Evolutionary conservation across 306 rosid genomes (phyloP), one percentile per base, ranked within the genome.

Genomic region (Corylus avellana): DNA sequence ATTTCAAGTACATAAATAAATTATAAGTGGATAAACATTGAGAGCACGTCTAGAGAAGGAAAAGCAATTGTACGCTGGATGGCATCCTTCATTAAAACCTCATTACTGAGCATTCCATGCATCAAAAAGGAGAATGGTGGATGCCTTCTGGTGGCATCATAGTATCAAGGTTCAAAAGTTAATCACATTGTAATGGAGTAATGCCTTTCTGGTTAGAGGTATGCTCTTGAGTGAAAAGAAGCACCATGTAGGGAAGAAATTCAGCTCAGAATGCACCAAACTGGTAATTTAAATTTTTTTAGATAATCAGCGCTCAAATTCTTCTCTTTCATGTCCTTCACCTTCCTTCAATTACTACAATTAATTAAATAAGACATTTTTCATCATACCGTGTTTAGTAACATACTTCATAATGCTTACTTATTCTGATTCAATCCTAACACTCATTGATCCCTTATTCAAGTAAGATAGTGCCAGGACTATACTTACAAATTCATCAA

Each of bases 241-340:
- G 37, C 22, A 42, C 27, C 62, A 80, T 55, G 75, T 79, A 53
- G 29, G 71, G 77, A 67, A 64, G 62, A 75, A 78, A 39, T 76
- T 74, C 48, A 56, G 44, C 76, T 37, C 71, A 69, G 54, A 61
- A 69, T 48, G 59, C 18, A 56, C 44, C 71, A 49, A 77, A 54
- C 67, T 70, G 20, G 39, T 0, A 14, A 64, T 63, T 55, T 35
- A 46, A 29, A 18, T 72, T 64, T 57, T 53, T 64, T 27, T 27
- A 48, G 44, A 75, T 46, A 47, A 16, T n/a, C 64, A 25, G 35
- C 1, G 35, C 66, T 9, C 66, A 20, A 44, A 37, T 67, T 22
- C 16, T 39, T 73, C 75, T 61, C 70, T 70, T 80, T 70, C 63
- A 73, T 39, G 51, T 51, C 76, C 78, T 79, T 76, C 58, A 51